Evolutionary conservation across 2,329 filamentous ascomycete species (phyloP).

Genomic region (Xylaria sp.): DNA sequence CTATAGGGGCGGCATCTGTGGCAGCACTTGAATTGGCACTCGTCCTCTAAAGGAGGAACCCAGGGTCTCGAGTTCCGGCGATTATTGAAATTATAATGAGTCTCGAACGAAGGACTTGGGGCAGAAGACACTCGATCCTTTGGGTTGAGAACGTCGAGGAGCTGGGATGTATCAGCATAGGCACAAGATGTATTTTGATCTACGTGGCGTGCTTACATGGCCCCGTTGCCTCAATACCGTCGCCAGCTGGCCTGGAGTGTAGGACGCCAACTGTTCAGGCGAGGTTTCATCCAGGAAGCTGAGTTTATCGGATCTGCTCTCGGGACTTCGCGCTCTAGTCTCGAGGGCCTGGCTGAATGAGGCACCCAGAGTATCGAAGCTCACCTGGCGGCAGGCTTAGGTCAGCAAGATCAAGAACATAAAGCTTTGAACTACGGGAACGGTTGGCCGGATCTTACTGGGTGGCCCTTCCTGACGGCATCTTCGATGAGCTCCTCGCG

Average conservation of each 20-base stretch:
- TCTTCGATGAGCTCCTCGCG: conserved; percentile 44
- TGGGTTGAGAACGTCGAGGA: conserved; percentile 37
- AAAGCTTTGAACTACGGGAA: neutral
- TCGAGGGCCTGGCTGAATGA: conserved; percentile 39
- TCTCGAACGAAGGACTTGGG: conserved; percentile 23
- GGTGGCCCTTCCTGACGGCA: conserved; percentile 34
- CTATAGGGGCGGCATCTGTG: conserved; percentile 50
- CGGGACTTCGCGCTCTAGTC: conserved; percentile 43
- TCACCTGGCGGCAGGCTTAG: conserved; percentile 15
- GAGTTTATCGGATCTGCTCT: conserved; percentile 46
- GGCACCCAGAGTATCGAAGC: conserved; percentile 40
- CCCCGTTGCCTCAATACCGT: conserved; percentile 54
- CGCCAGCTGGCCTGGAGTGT: conserved; percentile 51
- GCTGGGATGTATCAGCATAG: conserved; percentile 31
- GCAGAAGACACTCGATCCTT: conserved; percentile 18
- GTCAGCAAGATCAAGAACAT: conserved; percentile 1
- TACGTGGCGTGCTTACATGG: conserved; percentile 42
- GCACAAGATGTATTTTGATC: neutral
- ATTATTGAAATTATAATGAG: conserved; percentile 12
- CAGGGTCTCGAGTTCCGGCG: conserved; percentile 39
- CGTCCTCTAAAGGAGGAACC: conserved; percentile 40
- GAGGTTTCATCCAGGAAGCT: conserved; percentile 51
- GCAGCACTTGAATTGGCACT: conserved; percentile 57
- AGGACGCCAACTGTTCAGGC: conserved; percentile 45
- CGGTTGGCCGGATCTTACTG: conserved; percentile 22